Evolutionary conservation across 768 basidiomycete genomes (phyloP).

Genomic region (Lepiota venenata): DNA sequence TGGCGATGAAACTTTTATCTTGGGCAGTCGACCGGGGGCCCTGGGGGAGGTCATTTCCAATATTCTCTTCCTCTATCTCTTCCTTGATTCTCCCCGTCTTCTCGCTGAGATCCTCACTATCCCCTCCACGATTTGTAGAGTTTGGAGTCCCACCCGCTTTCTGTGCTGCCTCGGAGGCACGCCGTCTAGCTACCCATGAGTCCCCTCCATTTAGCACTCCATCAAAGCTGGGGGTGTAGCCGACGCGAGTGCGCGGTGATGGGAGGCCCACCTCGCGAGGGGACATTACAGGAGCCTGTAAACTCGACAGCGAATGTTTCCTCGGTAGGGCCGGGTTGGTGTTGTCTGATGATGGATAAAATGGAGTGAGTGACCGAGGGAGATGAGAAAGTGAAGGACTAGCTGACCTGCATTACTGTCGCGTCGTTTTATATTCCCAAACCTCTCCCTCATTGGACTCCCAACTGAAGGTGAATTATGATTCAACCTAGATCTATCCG

Average conservation of each 20-base stretch:
- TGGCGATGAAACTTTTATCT: not conserved
- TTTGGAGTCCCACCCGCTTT: conserved; percentile 32
- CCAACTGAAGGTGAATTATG: conserved; percentile 41
- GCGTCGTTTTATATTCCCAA: conserved; percentile 60
- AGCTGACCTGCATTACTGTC: conserved; percentile 60
- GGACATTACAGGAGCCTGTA: conserved; percentile 50
- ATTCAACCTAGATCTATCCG: conserved; percentile 57
- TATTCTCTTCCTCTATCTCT: conserved; percentile 47
- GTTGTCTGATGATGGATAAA: conserved; percentile 44
- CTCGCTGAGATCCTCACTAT: conserved; percentile 34
- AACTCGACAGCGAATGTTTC: conserved; percentile 65
- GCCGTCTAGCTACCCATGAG: conserved; percentile 64
- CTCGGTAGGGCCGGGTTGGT: conserved; percentile 51
- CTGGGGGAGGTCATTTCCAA: conserved; percentile 12
- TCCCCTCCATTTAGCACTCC: conserved; percentile 68
- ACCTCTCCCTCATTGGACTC: conserved; percentile 66
- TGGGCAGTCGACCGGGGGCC: conserved; percentile 5
- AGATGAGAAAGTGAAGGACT: conserved; percentile 10
- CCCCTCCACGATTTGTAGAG: conserved; percentile 33
- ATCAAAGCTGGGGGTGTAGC: conserved; percentile 62
- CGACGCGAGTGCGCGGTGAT: conserved; percentile 66
- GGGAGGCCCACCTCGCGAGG: conserved; percentile 58
- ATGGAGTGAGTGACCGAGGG: conserved; percentile 14
- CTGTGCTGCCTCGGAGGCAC: conserved; percentile 51
- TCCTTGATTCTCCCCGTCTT: conserved; percentile 54